Evolutionary conservation across 192 early-diverging fungal genomes (phyloP), one percentile per base, ranked within the genome.

Genomic region (Chytriomyces confervae): DNA sequence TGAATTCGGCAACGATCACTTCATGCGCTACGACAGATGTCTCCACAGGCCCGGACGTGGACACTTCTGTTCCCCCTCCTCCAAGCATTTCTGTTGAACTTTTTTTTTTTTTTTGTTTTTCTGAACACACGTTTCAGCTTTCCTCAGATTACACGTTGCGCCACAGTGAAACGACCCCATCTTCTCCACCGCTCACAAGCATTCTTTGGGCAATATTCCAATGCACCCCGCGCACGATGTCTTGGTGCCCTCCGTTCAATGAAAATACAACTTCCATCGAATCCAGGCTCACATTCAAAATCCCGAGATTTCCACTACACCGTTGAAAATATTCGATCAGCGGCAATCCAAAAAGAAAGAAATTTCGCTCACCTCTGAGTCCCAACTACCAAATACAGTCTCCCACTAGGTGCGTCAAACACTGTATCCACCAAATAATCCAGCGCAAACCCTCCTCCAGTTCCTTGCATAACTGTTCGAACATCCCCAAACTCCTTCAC

Each of bases 351-450:
- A 65, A 27, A 7, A 18, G 16, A 2, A 60, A 57, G 51, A 61
- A 76, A 66, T 44, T 23, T 75, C 23, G 29, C 63, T 65, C 57
- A 86, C 85, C 75, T 85, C 76, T 94, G 91, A 5, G 90, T 90
- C n/a, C 97, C 97, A 2, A 89, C 86, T 13, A 92, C 79, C 62
- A 97, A 76, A 79, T 87, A 99, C 50, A 98, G 86, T 24, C 96
- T 84, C 80, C 93, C 89, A 0, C 84, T 72, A 3, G 66, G 75
- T 9, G 83, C 70, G 67, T 95, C 92, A 79, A 94, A 99, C 4
- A 85, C 83, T 75, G 93, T 95, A 61, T 94, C 95, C 29, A 95
- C 90, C 23, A 91, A 89, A 77, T 97, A 99, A 73, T 97, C 93
- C 50, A 86, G 20, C 10, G 72, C 64, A 5, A 16, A 50, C 60